Evolutionary conservation across 768 basidiomycete species (phyloP).

Genomic region (Tylopilus felleus): DNA sequence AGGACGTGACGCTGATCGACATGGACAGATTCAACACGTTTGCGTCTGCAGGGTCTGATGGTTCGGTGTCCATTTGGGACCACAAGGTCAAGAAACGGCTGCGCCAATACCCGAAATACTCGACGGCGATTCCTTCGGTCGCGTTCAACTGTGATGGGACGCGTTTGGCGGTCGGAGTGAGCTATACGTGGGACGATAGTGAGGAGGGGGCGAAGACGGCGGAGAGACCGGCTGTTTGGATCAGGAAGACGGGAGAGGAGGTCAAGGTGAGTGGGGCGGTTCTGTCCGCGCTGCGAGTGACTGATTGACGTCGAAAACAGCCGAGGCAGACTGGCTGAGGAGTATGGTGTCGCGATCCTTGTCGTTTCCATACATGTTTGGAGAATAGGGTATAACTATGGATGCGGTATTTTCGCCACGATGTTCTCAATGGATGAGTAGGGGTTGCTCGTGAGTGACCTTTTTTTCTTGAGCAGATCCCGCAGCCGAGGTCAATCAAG

Average conservation of each 20-base stretch:
- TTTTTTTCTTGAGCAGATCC: background rate
- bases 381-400: background rate
- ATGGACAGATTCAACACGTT: conserved; percentile 80
- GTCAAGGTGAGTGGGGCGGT: conserved; percentile 54
- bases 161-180: conserved; percentile 77
- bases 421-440: background rate
- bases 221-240: conserved; percentile 56
- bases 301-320: background rate
- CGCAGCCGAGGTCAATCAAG: background rate
- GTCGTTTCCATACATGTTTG: background rate
- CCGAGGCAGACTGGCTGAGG: conserved; percentile 26
- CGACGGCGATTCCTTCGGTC: conserved; percentile 69
- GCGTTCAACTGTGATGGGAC: conserved; percentile 83
- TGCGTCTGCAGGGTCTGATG: conserved; percentile 92
- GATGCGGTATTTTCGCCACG: too few species aligned
- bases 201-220: conserved; percentile 67
- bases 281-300: background rate
- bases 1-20: background rate
- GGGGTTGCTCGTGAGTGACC: background rate
- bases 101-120: conserved; percentile 83
- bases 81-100: conserved; percentile 94
- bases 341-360: background rate
- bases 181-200: conserved; percentile 90
- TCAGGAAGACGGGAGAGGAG: conserved; percentile 70
- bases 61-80: conserved; percentile 95